phyloP scores from a whole-genome alignment of 306 rosid species.

The Aeschynomene evenia region DNA sequence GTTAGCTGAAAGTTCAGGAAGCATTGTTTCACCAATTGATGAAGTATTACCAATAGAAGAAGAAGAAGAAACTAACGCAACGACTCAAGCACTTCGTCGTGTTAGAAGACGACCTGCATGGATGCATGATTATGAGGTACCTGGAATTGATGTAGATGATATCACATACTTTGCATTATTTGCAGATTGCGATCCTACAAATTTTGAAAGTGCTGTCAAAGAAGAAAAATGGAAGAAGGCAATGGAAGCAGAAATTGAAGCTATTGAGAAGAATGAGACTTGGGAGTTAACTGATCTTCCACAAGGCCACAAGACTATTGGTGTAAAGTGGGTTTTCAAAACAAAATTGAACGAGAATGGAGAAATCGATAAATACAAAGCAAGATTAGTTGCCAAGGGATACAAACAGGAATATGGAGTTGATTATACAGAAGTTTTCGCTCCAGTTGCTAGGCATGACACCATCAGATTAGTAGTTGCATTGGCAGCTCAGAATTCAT shows the following conservation, averaged over 20 bases:
- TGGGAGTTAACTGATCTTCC: neutral
- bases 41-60: no score
- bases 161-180: neutral
- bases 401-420: neutral
- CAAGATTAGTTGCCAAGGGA: neutral
- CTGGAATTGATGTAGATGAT: no score
- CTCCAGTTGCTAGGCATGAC: neutral
- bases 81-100: no score
- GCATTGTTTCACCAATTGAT: no score
- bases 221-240: neutral
- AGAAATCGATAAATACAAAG: neutral
- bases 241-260: neutral
- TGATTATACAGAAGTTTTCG: neutral
- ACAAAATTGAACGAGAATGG: neutral
- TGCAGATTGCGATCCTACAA: neutral
- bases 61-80: no score
- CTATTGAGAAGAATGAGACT: neutral
- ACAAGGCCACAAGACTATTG: neutral
- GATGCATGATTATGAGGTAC: no score
- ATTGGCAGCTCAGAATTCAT: neutral
- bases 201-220: neutral
- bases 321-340: neutral
- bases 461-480: neutral
- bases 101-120: no score
- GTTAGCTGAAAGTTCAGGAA: no score